Evolutionary conservation across 257 asterid genomes (phyloP).

Genomic region (Eustoma russellianum): DNA sequence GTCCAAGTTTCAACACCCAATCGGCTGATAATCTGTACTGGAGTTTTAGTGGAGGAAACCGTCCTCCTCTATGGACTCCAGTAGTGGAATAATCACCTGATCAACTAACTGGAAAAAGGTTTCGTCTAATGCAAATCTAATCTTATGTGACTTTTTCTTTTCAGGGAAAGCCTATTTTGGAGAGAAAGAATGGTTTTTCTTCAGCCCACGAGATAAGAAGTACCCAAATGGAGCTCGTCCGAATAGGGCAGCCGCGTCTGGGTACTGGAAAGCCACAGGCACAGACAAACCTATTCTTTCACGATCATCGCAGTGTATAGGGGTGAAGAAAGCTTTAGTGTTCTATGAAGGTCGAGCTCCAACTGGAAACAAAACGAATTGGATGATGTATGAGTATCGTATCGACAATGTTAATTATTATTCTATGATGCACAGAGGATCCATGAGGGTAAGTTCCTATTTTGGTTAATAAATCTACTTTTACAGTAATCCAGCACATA

Average conservation of each 20-base stretch:
- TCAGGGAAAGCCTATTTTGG: constrained; percentile 14
- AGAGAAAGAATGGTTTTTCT: constrained; percentile 30
- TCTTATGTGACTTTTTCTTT: too few relatives aligned
- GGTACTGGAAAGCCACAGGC: constrained; percentile 30
- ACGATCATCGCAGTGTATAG: constrained; percentile 6
- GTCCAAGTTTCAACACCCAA: too few relatives aligned
- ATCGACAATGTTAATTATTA: neutral
- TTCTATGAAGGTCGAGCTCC: constrained; percentile 25
- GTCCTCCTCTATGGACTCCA: too few relatives aligned
- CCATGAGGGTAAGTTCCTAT: constrained; percentile 14
- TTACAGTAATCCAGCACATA: too few relatives aligned
- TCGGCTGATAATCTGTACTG: too few relatives aligned
- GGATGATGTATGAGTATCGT: constrained; percentile 28
- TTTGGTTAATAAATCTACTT: neutral
- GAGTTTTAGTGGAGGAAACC: too few relatives aligned
- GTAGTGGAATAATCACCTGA: too few relatives aligned
- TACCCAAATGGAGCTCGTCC: constrained; percentile 29
- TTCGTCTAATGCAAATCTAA: too few relatives aligned
- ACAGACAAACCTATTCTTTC: constrained; percentile 22
- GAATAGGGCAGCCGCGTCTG: constrained; percentile 22
- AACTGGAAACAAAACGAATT: constrained; percentile 19
- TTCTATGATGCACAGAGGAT: neutral
- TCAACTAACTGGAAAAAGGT: too few relatives aligned
- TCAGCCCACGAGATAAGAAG: constrained; percentile 24
- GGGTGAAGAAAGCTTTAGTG: constrained; percentile 26